Conservation (phyloP, 148 eudicot genomes). For the Silene conica region DNA sequence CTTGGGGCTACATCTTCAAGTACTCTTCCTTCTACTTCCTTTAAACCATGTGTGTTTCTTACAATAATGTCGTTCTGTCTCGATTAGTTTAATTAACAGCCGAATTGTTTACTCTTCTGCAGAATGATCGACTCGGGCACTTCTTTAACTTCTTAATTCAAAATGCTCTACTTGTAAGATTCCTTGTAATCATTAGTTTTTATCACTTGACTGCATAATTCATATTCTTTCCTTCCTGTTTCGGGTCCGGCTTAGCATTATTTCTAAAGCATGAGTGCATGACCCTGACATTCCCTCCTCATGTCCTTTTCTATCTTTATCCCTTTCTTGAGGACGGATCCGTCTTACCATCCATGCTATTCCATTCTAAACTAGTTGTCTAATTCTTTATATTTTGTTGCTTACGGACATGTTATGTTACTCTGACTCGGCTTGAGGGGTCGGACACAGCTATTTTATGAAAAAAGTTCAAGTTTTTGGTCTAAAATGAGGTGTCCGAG, state of each 20-base stretch:
- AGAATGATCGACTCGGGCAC: conserved; percentile 24
- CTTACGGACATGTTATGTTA: not conserved
- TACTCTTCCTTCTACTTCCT: conserved; percentile 26
- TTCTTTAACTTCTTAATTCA: conserved; percentile 4
- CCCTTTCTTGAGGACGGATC: not conserved
- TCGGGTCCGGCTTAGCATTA: conserved; percentile 11
- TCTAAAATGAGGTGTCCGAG: no score
- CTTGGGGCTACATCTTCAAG: conserved; percentile 13
- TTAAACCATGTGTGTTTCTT: conserved; percentile 10
- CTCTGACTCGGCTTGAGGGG: no score
- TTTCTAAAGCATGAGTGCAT: not conserved
- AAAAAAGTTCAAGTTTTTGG: no score
- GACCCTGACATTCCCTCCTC: not conserved
- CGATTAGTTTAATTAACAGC: conserved; percentile 5
- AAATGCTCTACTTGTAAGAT: conserved; percentile 25
- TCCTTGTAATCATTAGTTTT: conserved; percentile 15
- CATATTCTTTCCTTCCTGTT: not conserved
- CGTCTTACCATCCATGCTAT: no score
- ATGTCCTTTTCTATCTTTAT: not conserved
- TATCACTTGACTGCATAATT: not conserved
- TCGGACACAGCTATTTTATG: no score
- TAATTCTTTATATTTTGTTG: not conserved
- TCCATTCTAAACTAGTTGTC: no score
- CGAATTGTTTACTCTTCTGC: conserved; percentile 12
- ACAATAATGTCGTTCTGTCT: conserved; percentile 2